Percentiles rank a stretch among this genome's conserved stretches.
Conservation (phyloP, 331 rosid species). For the Acacia pycnantha region DNA sequence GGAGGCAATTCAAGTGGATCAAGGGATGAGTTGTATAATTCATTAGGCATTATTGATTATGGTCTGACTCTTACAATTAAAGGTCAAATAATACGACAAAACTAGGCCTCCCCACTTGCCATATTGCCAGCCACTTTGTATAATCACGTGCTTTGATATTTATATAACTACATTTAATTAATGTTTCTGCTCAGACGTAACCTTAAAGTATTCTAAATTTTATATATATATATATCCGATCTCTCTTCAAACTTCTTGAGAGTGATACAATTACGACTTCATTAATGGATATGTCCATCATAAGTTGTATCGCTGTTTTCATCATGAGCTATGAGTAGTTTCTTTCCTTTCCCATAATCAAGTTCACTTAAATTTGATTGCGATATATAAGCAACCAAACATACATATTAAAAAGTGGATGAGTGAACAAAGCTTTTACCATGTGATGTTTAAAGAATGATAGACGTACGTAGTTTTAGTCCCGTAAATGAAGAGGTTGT, state of each 20-base stretch:
- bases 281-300: not conserved
- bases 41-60: not conserved
- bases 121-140: not conserved
- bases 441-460: no score
- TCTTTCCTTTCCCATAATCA: no score
- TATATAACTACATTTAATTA: not conserved
- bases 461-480: no score
- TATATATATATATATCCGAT: no score
- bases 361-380: not conserved
- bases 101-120: not conserved
- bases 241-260: not conserved
- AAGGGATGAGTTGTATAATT: not conserved
- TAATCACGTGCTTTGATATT: not conserved
- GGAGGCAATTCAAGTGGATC: not conserved
- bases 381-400: not conserved
- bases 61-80: not conserved
- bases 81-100: not conserved
- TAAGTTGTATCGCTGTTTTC: no score
- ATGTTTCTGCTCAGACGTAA: not conserved
- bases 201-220: not conserved
- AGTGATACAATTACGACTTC: not conserved
- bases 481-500: fast-evolving
- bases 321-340: no score
- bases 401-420: no score
- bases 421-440: no score